Conservation (phyloP, 352 stramenopile genomes). For the Phytopythium ostracodes region DNA sequence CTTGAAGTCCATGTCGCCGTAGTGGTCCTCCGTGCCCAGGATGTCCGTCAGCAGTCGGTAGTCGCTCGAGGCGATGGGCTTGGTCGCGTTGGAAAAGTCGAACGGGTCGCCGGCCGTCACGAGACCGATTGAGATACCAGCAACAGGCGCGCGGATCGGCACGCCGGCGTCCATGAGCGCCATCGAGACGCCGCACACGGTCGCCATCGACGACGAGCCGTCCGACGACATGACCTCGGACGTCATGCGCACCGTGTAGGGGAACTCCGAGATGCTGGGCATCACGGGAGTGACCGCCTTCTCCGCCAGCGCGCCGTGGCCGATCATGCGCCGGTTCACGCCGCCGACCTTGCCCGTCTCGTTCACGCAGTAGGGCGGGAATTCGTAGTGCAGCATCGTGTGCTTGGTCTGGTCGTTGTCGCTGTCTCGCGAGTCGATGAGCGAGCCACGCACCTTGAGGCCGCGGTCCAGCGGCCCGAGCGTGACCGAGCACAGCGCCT, state of each 20-base stretch:
- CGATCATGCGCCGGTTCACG: slow-evolving; percentile 92
- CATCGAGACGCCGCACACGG: slow-evolving; percentile 95
- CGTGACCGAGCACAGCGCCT: slow-evolving; percentile 89
- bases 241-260: slow-evolving; percentile 96
- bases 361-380: slow-evolving; percentile 97
- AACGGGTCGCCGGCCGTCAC: slow-evolving; percentile 71
- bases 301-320: slow-evolving; percentile 96
- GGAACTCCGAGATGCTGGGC: slow-evolving; percentile 90
- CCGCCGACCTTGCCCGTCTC: slow-evolving; percentile 88
- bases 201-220: slow-evolving; percentile 95
- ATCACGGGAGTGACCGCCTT: slow-evolving; percentile 93
- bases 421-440: slow-evolving; percentile 35
- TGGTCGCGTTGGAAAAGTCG: slow-evolving; percentile 30
- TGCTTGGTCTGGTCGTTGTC: slow-evolving; percentile 57
- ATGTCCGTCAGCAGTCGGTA: slow-evolving; percentile 97
- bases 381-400: slow-evolving; percentile 98
- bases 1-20: slow-evolving; percentile 99
- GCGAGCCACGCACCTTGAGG: slow-evolving; percentile 58
- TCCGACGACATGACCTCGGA: slow-evolving; percentile 95
- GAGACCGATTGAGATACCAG: slow-evolving; percentile 95
- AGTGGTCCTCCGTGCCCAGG: slow-evolving; percentile 95
- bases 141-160: slow-evolving; percentile 90
- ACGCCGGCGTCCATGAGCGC: slow-evolving; percentile 97
- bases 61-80: slow-evolving; percentile 50
- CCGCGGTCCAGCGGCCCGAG: slow-evolving; percentile 77